A percentile compares a stretch with the other conserved stretches of the same genome.
Evolutionary conservation across 805 yeast genomes (phyloP).

Genomic region (Priceomyces medius): DNA sequence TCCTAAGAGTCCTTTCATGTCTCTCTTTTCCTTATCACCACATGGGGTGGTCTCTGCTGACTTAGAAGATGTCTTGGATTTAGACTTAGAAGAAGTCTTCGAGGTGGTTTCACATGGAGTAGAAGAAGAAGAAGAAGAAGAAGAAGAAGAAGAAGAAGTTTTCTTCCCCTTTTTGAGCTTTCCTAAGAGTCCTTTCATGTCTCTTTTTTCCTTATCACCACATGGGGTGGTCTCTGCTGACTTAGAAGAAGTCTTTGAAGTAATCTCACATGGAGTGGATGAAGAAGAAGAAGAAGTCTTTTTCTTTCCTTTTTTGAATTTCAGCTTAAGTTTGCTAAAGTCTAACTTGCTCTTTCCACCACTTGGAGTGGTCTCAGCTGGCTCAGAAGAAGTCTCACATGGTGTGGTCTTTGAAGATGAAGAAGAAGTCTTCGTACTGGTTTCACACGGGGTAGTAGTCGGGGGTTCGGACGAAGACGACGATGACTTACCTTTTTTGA

Average conservation of each 20-base stretch:
- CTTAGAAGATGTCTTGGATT: background rate
- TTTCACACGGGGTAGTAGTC: background rate
- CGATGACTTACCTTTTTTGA: no score
- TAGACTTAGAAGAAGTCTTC: background rate
- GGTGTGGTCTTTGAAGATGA: background rate
- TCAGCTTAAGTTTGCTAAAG: background rate
- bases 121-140: background rate
- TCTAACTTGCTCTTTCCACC: no score
- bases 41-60: background rate
- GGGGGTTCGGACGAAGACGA: background rate
- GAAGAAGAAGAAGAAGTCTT: background rate
- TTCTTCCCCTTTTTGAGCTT: no score
- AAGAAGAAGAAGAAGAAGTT: background rate
- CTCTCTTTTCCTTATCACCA: background rate
- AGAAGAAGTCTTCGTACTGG: background rate
- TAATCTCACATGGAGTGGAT: background rate
- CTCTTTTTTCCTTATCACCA: no score
- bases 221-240: background rate
- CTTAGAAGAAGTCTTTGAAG: background rate
- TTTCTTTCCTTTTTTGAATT: background rate
- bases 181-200: no score
- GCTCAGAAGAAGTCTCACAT: background rate
- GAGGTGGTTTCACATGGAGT: background rate
- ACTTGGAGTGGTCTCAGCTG: background rate
- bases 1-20: background rate